Conservation (phyloP, 148 eudicot species). For the Pharnaceum exiguum region DNA sequence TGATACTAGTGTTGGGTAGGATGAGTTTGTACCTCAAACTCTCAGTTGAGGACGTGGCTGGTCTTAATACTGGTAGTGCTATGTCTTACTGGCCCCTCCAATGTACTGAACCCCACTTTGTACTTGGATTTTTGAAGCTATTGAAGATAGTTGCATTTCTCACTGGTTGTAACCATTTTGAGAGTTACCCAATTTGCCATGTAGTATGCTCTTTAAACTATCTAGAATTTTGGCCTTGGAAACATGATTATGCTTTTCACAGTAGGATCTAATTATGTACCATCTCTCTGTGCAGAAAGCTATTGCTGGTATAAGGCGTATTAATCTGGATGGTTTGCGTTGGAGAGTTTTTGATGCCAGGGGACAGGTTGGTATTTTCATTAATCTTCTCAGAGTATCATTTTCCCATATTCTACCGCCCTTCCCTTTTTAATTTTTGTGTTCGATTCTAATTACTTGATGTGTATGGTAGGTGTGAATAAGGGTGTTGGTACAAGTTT, state of each 20-base stretch:
- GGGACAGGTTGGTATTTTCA: conserved; percentile 59
- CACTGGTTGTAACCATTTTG: too few species aligned
- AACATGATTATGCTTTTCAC: neutral
- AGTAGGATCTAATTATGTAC: neutral
- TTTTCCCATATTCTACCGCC: neutral
- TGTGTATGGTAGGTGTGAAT: too few species aligned
- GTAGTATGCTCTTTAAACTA: too few species aligned
- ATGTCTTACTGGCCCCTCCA: neutral
- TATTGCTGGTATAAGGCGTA: conserved; percentile 79
- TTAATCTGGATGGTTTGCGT: conserved; percentile 84
- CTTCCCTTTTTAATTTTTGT: neutral
- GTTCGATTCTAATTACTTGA: neutral
- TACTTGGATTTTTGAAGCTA: too few species aligned
- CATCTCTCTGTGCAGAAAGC: conserved; percentile 65
- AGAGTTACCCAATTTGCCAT: too few species aligned
- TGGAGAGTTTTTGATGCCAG: conserved; percentile 96
- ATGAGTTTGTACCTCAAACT: too few species aligned
- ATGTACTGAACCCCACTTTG: too few species aligned
- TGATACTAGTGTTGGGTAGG: too few species aligned
- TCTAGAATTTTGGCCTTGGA: too few species aligned
- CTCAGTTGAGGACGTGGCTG: too few species aligned
- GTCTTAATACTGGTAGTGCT: neutral
- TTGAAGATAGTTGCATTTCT: too few species aligned
- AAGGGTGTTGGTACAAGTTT: too few species aligned
- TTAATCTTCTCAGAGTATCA: neutral